Conservation (phyloP, 352 stramenopile species). For the Phytophthora foliorum region DNA sequence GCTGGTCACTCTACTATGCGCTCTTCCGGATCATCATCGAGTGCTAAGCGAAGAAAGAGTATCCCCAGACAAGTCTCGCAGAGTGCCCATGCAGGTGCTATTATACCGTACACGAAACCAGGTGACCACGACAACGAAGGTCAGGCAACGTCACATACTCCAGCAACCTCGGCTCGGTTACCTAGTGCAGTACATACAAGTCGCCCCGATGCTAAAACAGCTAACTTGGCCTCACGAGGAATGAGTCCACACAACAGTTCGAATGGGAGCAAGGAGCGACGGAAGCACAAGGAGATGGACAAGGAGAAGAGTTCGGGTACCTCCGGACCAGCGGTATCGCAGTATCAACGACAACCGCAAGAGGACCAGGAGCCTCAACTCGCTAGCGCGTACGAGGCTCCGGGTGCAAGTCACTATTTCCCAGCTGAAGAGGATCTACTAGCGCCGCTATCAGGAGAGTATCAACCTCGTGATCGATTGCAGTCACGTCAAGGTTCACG, state of each 20-base stretch:
- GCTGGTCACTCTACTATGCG: constrained; percentile 34
- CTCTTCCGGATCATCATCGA: constrained; percentile 45
- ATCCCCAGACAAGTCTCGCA: constrained; percentile 24
- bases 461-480: constrained; percentile 77
- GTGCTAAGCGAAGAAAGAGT: constrained; percentile 44
- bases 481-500: constrained; percentile 81
- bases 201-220: constrained; percentile 24
- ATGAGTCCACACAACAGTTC: constrained; percentile 43
- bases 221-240: constrained; percentile 12
- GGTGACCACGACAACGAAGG: constrained; percentile 14
- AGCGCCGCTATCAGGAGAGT: constrained; percentile 51
- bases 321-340: not conserved
- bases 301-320: constrained; percentile 21
- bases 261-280: constrained; percentile 43
- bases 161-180: constrained; percentile 33
- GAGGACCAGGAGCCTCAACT: constrained; percentile 37
- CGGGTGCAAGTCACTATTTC: constrained; percentile 30
- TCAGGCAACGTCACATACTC: not conserved
- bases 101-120: constrained; percentile 15
- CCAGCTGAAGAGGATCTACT: constrained; percentile 51
- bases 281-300: constrained; percentile 51
- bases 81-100: not conserved
- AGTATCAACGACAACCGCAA: constrained; percentile 25
- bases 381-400: constrained; percentile 33
- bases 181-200: constrained; percentile 49